These are phyloP conservation scores for Jimgerdemannia lactiflua DNA, from an alignment of 192 early-diverging fungal genomes.

Conservation along the genomic window DNA sequence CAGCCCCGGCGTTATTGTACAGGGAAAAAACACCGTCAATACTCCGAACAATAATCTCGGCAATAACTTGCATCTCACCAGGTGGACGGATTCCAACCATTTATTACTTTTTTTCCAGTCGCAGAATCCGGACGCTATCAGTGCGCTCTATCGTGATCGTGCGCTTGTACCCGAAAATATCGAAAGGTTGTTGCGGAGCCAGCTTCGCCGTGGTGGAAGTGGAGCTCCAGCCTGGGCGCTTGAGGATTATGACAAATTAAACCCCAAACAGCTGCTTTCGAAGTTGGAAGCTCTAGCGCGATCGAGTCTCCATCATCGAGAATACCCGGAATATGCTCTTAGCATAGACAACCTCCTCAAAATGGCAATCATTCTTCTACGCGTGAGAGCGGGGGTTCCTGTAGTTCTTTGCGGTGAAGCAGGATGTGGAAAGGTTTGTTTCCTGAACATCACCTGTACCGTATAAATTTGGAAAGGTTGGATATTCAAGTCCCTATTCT, in stretches of 20 bases:
- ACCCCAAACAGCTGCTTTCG: neutral
- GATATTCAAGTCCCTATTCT: neutral
- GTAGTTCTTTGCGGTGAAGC: slow-evolving; percentile 16
- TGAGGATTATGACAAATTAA: slow-evolving; percentile 9
- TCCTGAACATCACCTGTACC: neutral
- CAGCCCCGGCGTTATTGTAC: neutral
- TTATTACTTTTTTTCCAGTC: slow-evolving; percentile 19
- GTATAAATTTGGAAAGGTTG: neutral
- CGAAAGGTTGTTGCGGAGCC: slow-evolving; percentile 12
- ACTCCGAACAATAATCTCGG: neutral
- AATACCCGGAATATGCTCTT: slow-evolving; percentile 12
- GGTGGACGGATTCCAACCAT: slow-evolving; percentile 19
- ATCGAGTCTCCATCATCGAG: neutral
- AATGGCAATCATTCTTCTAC: slow-evolving; percentile 15
- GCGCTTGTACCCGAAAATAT: slow-evolving; percentile 8
- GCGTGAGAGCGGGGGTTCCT: slow-evolving; percentile 8
- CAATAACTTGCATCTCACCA: neutral
- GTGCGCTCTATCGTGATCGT: slow-evolving; percentile 14
- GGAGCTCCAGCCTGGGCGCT: slow-evolving; percentile 1
- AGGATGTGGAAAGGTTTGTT: slow-evolving; percentile 15
- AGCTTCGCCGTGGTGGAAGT: neutral
- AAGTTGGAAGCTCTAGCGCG: slow-evolving; percentile 12
- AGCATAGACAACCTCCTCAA: slow-evolving; percentile 10
- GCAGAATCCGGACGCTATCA: slow-evolving; percentile 18
- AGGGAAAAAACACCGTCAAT: too few species aligned